These are phyloP conservation scores for Scutellaria baicalensis DNA, from an alignment of 257 asterid genomes.

Conservation along the genomic window DNA sequence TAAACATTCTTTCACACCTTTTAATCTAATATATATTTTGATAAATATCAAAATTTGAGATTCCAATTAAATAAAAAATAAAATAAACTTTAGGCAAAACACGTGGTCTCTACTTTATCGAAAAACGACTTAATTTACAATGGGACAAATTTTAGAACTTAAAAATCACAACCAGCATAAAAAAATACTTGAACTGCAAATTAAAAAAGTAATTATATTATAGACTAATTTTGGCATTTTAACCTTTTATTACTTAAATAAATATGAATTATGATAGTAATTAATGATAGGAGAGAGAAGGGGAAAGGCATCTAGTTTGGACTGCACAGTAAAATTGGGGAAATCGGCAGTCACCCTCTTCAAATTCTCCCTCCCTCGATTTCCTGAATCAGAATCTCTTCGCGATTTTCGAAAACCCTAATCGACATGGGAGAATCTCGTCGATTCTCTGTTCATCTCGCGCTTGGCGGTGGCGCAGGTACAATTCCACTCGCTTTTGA, in stretches of 20 bases:
- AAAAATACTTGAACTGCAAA: too few species aligned
- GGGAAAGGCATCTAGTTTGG: slow-evolving; percentile 15
- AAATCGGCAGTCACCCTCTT: slow-evolving; percentile 15
- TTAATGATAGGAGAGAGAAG: not conserved
- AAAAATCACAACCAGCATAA: too few species aligned
- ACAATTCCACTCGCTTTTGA: not conserved
- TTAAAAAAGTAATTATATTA: too few species aligned
- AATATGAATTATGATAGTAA: not conserved
- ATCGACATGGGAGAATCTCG: slow-evolving; percentile 51
- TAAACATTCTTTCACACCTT: too few species aligned
- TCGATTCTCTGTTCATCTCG: slow-evolving; percentile 43
- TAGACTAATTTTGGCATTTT: too few species aligned
- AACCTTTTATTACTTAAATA: not conserved
- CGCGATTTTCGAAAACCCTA: slow-evolving; percentile 31
- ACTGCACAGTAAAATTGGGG: slow-evolving; percentile 20
- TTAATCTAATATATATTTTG: too few species aligned
- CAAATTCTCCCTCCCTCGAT: slow-evolving; percentile 28
- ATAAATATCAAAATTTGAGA: too few species aligned
- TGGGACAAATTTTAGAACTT: too few species aligned
- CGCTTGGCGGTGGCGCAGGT: slow-evolving; percentile 80
- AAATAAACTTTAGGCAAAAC: too few species aligned
- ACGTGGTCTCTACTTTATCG: too few species aligned
- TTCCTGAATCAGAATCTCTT: slow-evolving; percentile 19
- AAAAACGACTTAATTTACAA: too few species aligned
- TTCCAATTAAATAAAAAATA: too few species aligned